These are phyloP conservation scores for Alternaria arborescens DNA, from an alignment of 2,329 filamentous ascomycete genomes.

Conservation along the genomic window DNA sequence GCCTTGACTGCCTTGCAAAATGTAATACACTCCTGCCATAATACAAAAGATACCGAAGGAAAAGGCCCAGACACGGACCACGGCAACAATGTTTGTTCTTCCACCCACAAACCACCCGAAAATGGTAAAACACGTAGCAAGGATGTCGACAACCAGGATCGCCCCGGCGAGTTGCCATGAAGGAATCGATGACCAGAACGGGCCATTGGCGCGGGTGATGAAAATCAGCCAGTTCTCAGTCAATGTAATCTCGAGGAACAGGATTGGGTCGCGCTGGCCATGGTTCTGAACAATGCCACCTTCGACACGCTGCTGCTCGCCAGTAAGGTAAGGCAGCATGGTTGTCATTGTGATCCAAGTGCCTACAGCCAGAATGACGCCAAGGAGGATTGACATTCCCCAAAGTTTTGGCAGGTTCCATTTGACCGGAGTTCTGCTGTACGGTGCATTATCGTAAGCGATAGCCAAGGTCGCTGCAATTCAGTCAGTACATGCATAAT, in stretches of 20 bases:
- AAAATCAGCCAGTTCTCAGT: conserved; percentile 98
- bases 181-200: conserved; percentile 89
- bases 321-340: conserved; percentile 66
- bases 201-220: conserved; percentile 91
- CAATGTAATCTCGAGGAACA: conserved; percentile 90
- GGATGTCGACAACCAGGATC: conserved; percentile 80
- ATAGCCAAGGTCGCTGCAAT: conserved; percentile 79
- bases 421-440: conserved; percentile 85
- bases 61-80: conserved; percentile 91
- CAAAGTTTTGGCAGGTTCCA: conserved; percentile 95
- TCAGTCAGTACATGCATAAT: not conserved
- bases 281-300: conserved; percentile 92
- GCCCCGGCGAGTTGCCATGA: conserved; percentile 85
- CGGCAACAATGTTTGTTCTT: conserved; percentile 79
- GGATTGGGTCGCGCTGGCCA: conserved; percentile 79
- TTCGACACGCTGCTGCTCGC: conserved; percentile 62
- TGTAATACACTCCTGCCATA: conserved; percentile 80
- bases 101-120: conserved; percentile 82
- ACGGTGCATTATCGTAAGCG: conserved; percentile 91
- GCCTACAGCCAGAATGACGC: conserved; percentile 79
- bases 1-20: conserved; percentile 78
- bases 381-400: conserved; percentile 88
- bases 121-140: conserved; percentile 85
- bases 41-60: conserved; percentile 89
- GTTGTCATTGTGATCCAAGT: conserved; percentile 91